These are phyloP conservation scores for Solanum hybrid DNA, from an alignment of 305 asterid species.

Conservation along the genomic window DNA sequence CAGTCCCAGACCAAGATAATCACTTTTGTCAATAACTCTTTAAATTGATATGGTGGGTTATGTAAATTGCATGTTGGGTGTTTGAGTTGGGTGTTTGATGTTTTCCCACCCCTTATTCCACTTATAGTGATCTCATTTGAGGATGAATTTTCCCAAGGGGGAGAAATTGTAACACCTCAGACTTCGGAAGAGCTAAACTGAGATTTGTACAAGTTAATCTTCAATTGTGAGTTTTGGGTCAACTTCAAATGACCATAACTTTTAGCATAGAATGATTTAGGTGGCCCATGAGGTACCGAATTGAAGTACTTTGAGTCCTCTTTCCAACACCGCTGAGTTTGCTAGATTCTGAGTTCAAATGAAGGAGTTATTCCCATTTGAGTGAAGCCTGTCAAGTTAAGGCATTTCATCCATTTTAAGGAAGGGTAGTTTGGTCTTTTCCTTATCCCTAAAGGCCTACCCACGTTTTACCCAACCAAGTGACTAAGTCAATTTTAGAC, in stretches of 20 bases:
- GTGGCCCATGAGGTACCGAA: neutral
- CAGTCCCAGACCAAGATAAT: neutral
- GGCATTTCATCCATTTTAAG: neutral
- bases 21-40: neutral
- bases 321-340: neutral
- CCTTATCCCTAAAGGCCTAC: neutral
- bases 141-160: neutral
- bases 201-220: neutral
- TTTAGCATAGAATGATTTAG: neutral
- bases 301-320: neutral
- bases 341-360: neutral
- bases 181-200: neutral
- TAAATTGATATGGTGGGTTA: neutral
- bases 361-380: neutral
- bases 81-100: neutral
- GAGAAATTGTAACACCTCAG: neutral
- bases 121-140: neutral
- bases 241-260: neutral
- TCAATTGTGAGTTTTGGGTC: neutral
- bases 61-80: neutral
- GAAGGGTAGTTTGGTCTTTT: neutral
- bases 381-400: neutral
- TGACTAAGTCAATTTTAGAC: too few species aligned
- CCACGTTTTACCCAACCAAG: too few species aligned
- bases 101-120: neutral